Evolutionary conservation across 352 stramenopile genomes (phyloP), one percentile per base, ranked within the genome.

Genomic region (Phytophthora sp.): DNA sequence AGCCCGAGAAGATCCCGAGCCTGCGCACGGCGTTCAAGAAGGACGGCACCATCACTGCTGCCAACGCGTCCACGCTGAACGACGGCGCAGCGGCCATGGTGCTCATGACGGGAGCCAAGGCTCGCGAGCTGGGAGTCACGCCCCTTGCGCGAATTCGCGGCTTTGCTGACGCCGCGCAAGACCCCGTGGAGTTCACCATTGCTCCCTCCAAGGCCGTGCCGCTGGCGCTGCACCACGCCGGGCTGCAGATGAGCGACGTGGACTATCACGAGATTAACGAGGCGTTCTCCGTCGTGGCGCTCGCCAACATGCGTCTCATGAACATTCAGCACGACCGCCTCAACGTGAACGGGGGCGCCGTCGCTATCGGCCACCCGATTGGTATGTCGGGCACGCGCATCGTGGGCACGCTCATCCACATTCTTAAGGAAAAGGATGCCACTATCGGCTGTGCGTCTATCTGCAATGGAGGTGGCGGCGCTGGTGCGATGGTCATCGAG

Each of bases 251-350:
- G 11, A 87, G 71, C 26, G 97, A 99, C 74, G 86, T 99, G 18
- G 96, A 99, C 51, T 99, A 97, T 77, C 93, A 98, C 72, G 98
- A 99, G 84, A 98, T 99, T 72, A 99, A 99, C 76, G 98, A 99
- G 73, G 98, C 98, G 17, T 99, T 99, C 75, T 92, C 95, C 11
- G 96, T 99, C 23, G 97, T 99, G 17, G 85, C 94, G 5, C 73
- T 99, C 24, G 96, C 91, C 24, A 99, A 99, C 77, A 97, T 96
- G 76, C 79, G 93, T 37, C 73, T 99, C 32, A 82, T 99, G 69
- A 88, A 97, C 69, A 73, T 99, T 20, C 89, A 97, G 72, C 80
- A 87, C 49, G 74, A 87, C 57, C 92, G 82, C 39, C 79, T 99
- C 0, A 99, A 99, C 84, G 92, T 99, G 11, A 98, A 98, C 71